Base-by-base conservation (phyloP, 345 rosid genomes). In the Alliaria petiolata region DNA sequence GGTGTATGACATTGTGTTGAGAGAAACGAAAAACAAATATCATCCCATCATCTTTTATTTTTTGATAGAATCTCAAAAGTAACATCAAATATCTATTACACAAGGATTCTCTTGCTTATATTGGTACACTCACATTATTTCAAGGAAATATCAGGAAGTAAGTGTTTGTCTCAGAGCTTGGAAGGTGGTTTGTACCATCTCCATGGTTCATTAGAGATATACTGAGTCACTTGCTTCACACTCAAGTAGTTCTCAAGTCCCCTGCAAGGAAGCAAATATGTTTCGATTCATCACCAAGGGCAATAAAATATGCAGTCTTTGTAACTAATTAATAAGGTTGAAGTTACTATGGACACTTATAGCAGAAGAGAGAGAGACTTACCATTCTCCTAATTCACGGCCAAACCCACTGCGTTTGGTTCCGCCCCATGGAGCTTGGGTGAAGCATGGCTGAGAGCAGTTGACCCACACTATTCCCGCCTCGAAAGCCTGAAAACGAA, bases 401-500 rank as follows among this genome's bases (percentile, higher is more conserved):
- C 99, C 98, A 75, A 88, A 95, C 16, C 98, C 99, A 69, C 97
- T 95, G 69, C 91, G 97, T 74, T 95, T 92, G 69, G 83, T 80
- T 74, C 99, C 98, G 44, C 99, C 99, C 99, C 99, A 95, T 50
- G 99, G 99, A 47, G 98, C 98, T 67, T 95, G 99, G 73, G 80
- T 76, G 84, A 95, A 95, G 81, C 98, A 87, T 69, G 98, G 98
- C 83, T 92, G 99, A 26, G 99, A 92, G 80, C 99, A 95, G 77
- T 95, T 95, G 76, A 95, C 54, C 98, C 99, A 95, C 53, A 95
- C 98, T 31, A 89, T 70, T 17, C 98, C 98, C 0, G 98, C 82
- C 62, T 83, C 83, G 15, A 95, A 68, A 51, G 92, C 85, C 99
- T 95, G 84, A 69, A 77, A 69, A 47, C 6, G 31, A 28, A 28